Conservation (phyloP, 2,329 filamentous ascomycete genomes). For the Ustulina deusta region DNA sequence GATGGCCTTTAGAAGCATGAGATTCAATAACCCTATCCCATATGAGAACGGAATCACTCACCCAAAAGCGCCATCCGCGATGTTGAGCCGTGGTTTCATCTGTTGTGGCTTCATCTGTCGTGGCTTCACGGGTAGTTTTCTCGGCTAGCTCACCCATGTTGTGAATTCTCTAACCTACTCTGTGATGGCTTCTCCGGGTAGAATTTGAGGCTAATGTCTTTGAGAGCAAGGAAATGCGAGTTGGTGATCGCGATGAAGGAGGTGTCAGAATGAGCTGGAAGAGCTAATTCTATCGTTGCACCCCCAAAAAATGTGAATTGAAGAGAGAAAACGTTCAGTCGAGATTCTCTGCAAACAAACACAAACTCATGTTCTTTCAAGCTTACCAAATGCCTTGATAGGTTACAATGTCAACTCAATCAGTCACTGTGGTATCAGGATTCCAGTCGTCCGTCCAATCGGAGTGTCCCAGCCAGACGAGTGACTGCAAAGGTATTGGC, state of each 20-base stretch:
- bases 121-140: not conserved
- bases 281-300: not conserved
- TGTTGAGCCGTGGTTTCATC: slow-evolving; percentile 4
- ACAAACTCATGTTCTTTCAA: not conserved
- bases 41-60: slow-evolving; percentile 21
- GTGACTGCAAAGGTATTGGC: not conserved
- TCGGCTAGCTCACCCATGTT: not conserved
- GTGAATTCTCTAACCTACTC: not conserved
- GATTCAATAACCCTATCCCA: not conserved
- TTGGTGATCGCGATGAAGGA: not conserved
- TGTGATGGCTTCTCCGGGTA: not conserved
- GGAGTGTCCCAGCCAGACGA: not conserved
- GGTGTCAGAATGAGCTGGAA: not conserved
- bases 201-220: not conserved
- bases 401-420: not conserved
- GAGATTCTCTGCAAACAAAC: not conserved
- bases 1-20: slow-evolving; percentile 19
- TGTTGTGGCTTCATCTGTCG: not conserved
- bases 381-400: not conserved
- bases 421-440: not conserved
- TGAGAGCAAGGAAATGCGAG: not conserved
- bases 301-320: not conserved
- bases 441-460: not conserved
- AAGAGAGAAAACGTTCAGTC: not conserved
- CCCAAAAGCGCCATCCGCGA: slow-evolving; percentile 36